Conservation (phyloP, 2,329 filamentous ascomycete species). For the Blumeria hordei region DNA sequence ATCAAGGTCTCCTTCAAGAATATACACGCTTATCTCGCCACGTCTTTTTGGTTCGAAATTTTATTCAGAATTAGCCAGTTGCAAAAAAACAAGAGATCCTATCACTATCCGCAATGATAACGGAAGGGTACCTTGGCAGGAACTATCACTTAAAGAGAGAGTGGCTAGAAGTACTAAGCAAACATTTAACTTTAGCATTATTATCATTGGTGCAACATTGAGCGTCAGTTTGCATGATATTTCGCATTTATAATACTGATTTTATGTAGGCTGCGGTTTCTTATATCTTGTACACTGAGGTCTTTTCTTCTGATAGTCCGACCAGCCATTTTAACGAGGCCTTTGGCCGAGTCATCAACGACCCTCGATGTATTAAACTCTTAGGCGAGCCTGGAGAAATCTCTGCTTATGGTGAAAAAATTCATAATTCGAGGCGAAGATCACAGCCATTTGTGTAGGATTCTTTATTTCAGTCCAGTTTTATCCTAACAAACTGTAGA, state of each 20-base stretch:
- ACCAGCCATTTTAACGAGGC: conserved; percentile 74
- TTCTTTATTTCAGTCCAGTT: conserved; percentile 4
- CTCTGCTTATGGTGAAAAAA: conserved; percentile 57
- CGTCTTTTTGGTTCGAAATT: too few species aligned
- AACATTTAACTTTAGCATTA: conserved; percentile 63
- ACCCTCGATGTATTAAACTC: conserved; percentile 44
- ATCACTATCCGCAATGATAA: conserved; percentile 75
- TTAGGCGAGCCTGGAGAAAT: conserved; percentile 58
- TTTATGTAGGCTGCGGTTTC: conserved; percentile 40
- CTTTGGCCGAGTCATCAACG: conserved; percentile 52
- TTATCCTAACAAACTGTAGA: conserved; percentile 18
- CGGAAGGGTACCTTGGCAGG: conserved; percentile 56
- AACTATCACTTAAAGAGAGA: conserved; percentile 57
- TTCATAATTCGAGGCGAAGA: conserved; percentile 56
- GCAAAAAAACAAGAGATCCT: conserved; percentile 27
- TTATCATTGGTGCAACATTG: conserved; percentile 48
- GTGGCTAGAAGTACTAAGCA: conserved; percentile 70
- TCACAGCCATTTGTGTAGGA: conserved; percentile 34
- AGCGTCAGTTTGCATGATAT: conserved; percentile 30
- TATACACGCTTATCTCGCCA: too few species aligned
- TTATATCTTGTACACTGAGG: conserved; percentile 58
- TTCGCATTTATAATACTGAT: conserved; percentile 3
- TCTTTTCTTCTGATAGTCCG: conserved; percentile 67
- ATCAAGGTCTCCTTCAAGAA: too few species aligned
- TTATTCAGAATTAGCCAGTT: too few species aligned